These are phyloP conservation scores for Melastoma candidum DNA, from an alignment of 441 rosid genomes.

Conservation along the genomic window DNA sequence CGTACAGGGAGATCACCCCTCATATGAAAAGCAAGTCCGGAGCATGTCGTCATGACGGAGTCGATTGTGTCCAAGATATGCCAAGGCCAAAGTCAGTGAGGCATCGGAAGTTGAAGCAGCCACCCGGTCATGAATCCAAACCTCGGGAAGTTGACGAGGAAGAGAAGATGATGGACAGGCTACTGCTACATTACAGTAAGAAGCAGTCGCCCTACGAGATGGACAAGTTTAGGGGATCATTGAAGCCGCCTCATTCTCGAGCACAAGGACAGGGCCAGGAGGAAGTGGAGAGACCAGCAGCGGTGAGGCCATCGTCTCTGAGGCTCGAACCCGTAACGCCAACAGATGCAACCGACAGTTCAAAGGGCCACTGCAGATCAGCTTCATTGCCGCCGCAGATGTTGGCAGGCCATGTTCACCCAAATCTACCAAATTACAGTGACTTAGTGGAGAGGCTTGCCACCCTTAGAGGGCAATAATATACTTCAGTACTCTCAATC, in stretches of 20 bases:
- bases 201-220: slow-evolving; percentile 17
- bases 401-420: slow-evolving; percentile 17
- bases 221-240: slow-evolving; percentile 8
- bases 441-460: slow-evolving; percentile 30
- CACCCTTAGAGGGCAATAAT: slow-evolving; percentile 23
- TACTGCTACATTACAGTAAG: slow-evolving; percentile 27
- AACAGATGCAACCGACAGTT: slow-evolving; percentile 1
- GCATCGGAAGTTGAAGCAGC: slow-evolving; percentile 27
- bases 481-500: too few relatives aligned
- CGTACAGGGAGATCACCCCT: slow-evolving; percentile 31
- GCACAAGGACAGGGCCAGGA: slow-evolving; percentile 3
- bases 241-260: slow-evolving; percentile 11
- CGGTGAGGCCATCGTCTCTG: slow-evolving; percentile 8
- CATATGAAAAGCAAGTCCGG: slow-evolving; percentile 19
- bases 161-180: slow-evolving; percentile 27
- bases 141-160: slow-evolving; percentile 21
- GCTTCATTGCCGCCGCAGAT: slow-evolving; percentile 24
- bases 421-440: slow-evolving; percentile 35
- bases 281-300: neutral
- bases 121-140: slow-evolving; percentile 16
- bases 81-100: slow-evolving; percentile 56
- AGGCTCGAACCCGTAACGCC: slow-evolving; percentile 5
- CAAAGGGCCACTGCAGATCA: slow-evolving; percentile 24
- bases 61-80: slow-evolving; percentile 16
- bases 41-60: slow-evolving; percentile 18